Conservation (phyloP, 306 rosid species). For the Quercus aquifolioides region DNA sequence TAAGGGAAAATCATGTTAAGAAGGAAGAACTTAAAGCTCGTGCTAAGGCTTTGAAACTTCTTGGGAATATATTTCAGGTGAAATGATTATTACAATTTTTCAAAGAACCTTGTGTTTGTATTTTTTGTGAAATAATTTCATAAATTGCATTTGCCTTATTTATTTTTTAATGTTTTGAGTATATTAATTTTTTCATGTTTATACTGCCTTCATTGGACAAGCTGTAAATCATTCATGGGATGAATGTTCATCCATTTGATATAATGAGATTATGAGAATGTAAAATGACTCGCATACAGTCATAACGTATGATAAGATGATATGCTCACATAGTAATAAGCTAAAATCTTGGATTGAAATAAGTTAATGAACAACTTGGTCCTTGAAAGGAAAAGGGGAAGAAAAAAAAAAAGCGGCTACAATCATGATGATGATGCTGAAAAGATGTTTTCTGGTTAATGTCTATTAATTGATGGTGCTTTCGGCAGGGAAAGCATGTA, state of each 20-base stretch:
- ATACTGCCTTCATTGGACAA: neutral
- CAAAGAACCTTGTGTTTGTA: neutral
- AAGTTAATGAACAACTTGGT: neutral
- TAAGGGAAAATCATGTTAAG: conserved; percentile 55
- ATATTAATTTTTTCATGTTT: neutral
- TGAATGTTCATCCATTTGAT: neutral
- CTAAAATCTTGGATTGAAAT: neutral
- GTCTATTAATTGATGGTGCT: neutral
- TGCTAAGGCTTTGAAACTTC: conserved; percentile 69
- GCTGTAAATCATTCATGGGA: neutral
- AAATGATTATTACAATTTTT: neutral
- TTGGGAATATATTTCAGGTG: conserved; percentile 88
- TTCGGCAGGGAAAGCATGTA: conserved; percentile 53
- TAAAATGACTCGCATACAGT: neutral
- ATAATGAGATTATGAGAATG: neutral
- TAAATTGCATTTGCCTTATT: neutral
- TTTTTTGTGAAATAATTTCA: neutral
- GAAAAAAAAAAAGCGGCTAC: neutral
- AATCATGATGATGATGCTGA: neutral
- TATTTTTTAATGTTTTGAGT: no score
- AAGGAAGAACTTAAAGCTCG: conserved; percentile 89
- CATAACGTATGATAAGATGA: neutral
- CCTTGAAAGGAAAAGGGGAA: neutral
- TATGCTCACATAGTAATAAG: neutral
- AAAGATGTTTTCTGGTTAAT: neutral